Percentiles rank a stretch among this genome's conserved stretches.
phyloP scores from a whole-genome alignment of 805 yeast species.

The Candida quercuum region DNA sequence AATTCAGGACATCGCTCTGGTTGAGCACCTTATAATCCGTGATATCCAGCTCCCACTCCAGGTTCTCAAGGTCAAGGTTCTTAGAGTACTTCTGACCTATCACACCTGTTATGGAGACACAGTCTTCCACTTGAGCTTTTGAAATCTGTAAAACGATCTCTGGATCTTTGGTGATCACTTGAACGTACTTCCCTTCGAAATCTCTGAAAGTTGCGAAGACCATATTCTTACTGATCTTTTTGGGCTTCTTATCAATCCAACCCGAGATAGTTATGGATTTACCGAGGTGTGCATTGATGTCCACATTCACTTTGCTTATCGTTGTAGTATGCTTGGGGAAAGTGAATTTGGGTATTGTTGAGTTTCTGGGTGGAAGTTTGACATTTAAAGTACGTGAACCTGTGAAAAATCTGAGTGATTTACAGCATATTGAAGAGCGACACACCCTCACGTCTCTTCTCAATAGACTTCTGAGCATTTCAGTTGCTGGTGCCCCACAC shows the following conservation, averaged over 20 bases:
- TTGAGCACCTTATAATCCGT: slow-evolving; percentile 52
- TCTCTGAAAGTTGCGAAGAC: slow-evolving; percentile 78
- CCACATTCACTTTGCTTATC: slow-evolving; percentile 5
- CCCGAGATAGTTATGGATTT: slow-evolving; percentile 57
- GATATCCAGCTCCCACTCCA: slow-evolving; percentile 55
- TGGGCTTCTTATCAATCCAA: slow-evolving; percentile 76
- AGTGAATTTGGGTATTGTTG: slow-evolving; percentile 6
- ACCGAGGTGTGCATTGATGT: slow-evolving; percentile 6
- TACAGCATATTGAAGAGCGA: not conserved
- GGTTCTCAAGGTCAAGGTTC: slow-evolving; percentile 10
- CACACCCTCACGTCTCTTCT: not conserved
- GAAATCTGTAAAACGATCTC: slow-evolving; percentile 34
- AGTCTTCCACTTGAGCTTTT: slow-evolving; percentile 63
- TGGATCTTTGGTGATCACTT: slow-evolving; percentile 40
- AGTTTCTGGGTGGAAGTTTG: not conserved
- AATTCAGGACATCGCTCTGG: slow-evolving; percentile 54
- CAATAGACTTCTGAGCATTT: not conserved
- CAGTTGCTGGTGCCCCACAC: too few species aligned
- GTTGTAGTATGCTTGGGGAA: slow-evolving; percentile 23
- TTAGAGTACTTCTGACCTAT: slow-evolving; percentile 31
- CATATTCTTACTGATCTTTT: slow-evolving; percentile 56
- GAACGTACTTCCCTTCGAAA: slow-evolving; percentile 58
- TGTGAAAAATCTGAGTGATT: not conserved
- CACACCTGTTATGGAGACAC: slow-evolving; percentile 60
- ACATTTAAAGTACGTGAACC: not conserved